A percentile compares a stretch with the other conserved stretches of the same genome.
These are phyloP conservation scores for Didymella pinodella DNA, from an alignment of 2,329 filamentous ascomycete species.

Conservation along the genomic window DNA sequence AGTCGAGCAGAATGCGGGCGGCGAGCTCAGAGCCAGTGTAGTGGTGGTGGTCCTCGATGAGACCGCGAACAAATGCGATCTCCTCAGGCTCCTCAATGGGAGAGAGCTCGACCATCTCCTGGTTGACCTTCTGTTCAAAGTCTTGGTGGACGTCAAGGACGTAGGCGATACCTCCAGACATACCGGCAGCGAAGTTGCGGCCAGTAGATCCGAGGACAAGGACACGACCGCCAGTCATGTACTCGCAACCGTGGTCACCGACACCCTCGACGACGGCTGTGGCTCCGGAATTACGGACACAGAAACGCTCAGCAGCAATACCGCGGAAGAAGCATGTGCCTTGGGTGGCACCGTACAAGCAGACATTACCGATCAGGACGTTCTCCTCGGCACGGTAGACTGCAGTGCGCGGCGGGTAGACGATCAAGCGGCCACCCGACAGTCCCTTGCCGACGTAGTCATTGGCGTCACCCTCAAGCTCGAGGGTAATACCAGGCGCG, in stretches of 20 bases:
- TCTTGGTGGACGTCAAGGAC: slow-evolving; percentile 89
- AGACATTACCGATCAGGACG: slow-evolving; percentile 90
- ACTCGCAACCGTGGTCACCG: slow-evolving; percentile 96
- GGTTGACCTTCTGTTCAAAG: slow-evolving; percentile 93
- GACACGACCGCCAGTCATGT: slow-evolving; percentile 96
- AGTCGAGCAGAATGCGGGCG: slow-evolving; percentile 92
- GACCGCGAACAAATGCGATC: slow-evolving; percentile 86
- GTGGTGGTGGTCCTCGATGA: slow-evolving; percentile 97
- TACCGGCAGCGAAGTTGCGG: slow-evolving; percentile 96
- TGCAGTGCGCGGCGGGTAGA: slow-evolving; percentile 89
- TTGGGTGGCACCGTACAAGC: slow-evolving; percentile 89
- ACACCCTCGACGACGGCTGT: slow-evolving; percentile 96
- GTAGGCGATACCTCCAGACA: slow-evolving; percentile 98
- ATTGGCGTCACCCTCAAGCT: slow-evolving; percentile 94
- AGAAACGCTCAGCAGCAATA: slow-evolving; percentile 94
- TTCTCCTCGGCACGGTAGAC: slow-evolving; percentile 98
- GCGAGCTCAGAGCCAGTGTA: slow-evolving; percentile 97
- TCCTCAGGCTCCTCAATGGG: slow-evolving; percentile 84
- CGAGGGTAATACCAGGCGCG: slow-evolving; percentile 89
- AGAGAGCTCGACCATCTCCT: slow-evolving; percentile 94
- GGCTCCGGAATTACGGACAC: slow-evolving; percentile 94
- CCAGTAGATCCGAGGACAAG: slow-evolving; percentile 87
- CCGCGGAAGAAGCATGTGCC: slow-evolving; percentile 97
- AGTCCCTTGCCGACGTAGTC: slow-evolving; percentile 97
- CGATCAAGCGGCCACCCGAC: slow-evolving; percentile 88